These are phyloP conservation scores for Coemansia sp. DNA, from an alignment of 192 early-diverging fungal genomes.

Conservation along the genomic window DNA sequence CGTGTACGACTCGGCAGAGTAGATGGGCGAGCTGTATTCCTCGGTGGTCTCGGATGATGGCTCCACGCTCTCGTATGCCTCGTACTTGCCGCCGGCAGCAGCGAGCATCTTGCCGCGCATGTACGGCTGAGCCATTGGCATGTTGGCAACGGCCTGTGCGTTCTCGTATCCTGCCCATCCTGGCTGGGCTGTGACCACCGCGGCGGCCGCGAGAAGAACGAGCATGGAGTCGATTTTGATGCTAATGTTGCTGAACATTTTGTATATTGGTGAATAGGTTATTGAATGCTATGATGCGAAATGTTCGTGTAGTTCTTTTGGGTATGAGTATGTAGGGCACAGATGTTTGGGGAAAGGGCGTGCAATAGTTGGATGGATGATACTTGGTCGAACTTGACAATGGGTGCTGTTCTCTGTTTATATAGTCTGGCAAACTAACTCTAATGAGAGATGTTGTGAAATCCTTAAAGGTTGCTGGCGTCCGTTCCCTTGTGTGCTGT, in stretches of 20 bases:
- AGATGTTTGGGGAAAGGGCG: not conserved
- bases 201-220: slow-evolving; percentile 21
- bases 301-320: not conserved
- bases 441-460: too few relatives aligned
- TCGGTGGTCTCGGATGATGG: slow-evolving; percentile 18
- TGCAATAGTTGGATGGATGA: not conserved
- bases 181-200: slow-evolving; percentile 19
- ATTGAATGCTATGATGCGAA: not conserved
- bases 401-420: not conserved
- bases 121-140: slow-evolving; percentile 11
- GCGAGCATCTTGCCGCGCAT: slow-evolving; percentile 24
- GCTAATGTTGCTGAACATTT: slow-evolving; percentile 22
- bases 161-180: slow-evolving; percentile 24
- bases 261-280: not conserved
- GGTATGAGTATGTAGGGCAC: not conserved
- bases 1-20: slow-evolving; percentile 19
- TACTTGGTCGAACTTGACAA: not conserved
- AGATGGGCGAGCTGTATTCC: not conserved
- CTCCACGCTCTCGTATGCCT: slow-evolving; percentile 14
- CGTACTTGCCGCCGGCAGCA: slow-evolving; percentile 16
- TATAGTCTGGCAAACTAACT: too few relatives aligned
- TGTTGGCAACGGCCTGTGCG: slow-evolving; percentile 6
- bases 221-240: slow-evolving; percentile 35
- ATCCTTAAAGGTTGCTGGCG: not conserved
- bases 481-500: not conserved